phyloP scores from a whole-genome alignment of 495 filamentous ascomycete species.

The Daldinia bambusicola region DNA sequence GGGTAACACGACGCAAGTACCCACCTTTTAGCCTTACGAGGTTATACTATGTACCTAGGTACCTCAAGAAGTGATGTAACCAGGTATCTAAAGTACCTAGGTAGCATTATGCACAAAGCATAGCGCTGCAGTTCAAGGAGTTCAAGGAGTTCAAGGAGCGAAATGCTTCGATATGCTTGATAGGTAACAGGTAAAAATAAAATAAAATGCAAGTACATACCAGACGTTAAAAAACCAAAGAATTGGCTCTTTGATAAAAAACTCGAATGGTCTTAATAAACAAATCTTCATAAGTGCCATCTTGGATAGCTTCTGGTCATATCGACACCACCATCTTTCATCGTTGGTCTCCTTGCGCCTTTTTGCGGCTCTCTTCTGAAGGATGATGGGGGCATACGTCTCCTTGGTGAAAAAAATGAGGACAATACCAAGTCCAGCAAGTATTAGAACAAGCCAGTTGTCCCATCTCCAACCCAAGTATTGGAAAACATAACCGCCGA shows the following conservation, averaged over 20 bases:
- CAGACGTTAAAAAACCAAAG: slow-evolving; percentile 83
- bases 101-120: too few relatives aligned
- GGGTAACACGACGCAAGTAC: neutral
- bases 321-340: slow-evolving; percentile 78
- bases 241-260: slow-evolving; percentile 85
- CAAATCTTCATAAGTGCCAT: slow-evolving; percentile 69
- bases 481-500: slow-evolving; percentile 80
- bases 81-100: too few relatives aligned
- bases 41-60: too few relatives aligned
- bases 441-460: slow-evolving; percentile 84
- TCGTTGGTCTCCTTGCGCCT: slow-evolving; percentile 80
- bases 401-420: slow-evolving; percentile 69
- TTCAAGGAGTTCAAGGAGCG: neutral
- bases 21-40: too few relatives aligned
- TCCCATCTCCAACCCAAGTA: slow-evolving; percentile 88
- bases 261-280: slow-evolving; percentile 78
- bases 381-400: slow-evolving; percentile 80
- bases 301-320: slow-evolving; percentile 69
- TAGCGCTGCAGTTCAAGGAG: neutral
- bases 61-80: too few relatives aligned
- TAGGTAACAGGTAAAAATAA: too few relatives aligned
- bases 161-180: neutral
- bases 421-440: slow-evolving; percentile 65
- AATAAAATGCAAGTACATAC: slow-evolving; percentile 36
- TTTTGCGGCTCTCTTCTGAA: slow-evolving; percentile 73